These are phyloP conservation scores for Epichloe sp. DNA, from an alignment of 2,329 filamentous ascomycete species.

Conservation along the genomic window DNA sequence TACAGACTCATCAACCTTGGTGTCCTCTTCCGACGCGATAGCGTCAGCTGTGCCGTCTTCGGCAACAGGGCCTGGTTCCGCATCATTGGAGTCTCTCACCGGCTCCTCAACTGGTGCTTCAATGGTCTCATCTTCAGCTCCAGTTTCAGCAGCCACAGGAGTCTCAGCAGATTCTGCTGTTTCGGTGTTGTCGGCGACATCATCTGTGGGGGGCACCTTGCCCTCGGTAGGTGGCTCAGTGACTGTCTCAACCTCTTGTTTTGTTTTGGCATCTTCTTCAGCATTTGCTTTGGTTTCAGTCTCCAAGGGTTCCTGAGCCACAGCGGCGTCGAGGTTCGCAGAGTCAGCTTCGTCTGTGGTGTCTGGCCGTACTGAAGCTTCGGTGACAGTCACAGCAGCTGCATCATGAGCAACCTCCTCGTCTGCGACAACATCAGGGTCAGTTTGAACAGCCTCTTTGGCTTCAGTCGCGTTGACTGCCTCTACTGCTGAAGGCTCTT, in stretches of 20 bases:
- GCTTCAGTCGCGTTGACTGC: background rate
- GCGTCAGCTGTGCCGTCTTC: background rate
- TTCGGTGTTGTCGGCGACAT: background rate
- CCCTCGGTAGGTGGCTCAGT: background rate
- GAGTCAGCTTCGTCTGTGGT: background rate
- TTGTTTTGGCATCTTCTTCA: background rate
- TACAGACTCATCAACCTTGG: background rate
- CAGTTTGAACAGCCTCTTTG: background rate
- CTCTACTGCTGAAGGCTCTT: background rate
- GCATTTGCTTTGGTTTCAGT: slow-evolving; percentile 6
- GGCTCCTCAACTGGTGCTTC: background rate
- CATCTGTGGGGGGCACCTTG: background rate
- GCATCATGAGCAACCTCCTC: background rate
- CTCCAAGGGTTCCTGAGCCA: background rate
- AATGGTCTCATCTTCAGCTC: background rate
- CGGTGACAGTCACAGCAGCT: background rate
- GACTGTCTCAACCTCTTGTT: background rate
- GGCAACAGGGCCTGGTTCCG: background rate
- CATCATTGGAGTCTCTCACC: background rate
- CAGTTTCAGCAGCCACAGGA: background rate
- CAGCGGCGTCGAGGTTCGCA: too few relatives aligned
- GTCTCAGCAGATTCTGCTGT: background rate
- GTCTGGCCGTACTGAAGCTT: slow-evolving; percentile 4
- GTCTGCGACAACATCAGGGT: background rate
- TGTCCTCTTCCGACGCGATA: background rate